Base-by-base conservation (phyloP, 495 filamentous ascomycete species). In the Penicillium roqueforti region DNA sequence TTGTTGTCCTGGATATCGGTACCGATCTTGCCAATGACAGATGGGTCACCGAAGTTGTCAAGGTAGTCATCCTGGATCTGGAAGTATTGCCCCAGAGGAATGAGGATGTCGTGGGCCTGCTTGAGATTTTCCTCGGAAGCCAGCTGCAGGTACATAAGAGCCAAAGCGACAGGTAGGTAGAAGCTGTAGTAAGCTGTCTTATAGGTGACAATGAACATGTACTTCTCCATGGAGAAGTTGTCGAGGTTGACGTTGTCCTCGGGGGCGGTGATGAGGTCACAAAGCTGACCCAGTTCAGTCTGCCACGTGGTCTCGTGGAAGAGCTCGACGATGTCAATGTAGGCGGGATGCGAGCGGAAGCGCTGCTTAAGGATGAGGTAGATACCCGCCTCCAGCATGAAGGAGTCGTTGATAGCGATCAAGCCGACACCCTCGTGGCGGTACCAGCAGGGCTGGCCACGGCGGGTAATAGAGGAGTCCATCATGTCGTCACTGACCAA, bases 1-100 rank as follows among this genome's bases (percentile, higher is more conserved):
- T 98, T 98, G 82, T 98, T 98, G 71, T 98, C 93, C 77, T 89
- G 82, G 67, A 98, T 98, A 66, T 98, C 93, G 55, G 95, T 98
- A 49, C 93, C 93, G 58, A 98, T 95, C 83, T 98, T 98, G 65
- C 93, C 93, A 63, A 98, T 93, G 89, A 95, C 80, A 29, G 87
- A 83, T 22, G 93, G 91, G 61, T 91, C 85, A 56, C 93, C 95
- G 60, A 91, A 98, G 72, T 90, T 92, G 78, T 98, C 95, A 38
- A 98, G 88, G 77, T 92, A 98, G 80, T 98, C 95, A 66, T 98
- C 93, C 73, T 97, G 93, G 59, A 95, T 82, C 72, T 98, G 93
- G 83, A 98, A 98, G 79, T 97, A 98, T 74, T 97, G 91, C 59
- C 93, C 93, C 66, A 97, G 85, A n/a, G 93, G 92, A 65, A 98